phyloP scores from a whole-genome alignment of 768 basidiomycete species.

The Royoungia palumana region DNA sequence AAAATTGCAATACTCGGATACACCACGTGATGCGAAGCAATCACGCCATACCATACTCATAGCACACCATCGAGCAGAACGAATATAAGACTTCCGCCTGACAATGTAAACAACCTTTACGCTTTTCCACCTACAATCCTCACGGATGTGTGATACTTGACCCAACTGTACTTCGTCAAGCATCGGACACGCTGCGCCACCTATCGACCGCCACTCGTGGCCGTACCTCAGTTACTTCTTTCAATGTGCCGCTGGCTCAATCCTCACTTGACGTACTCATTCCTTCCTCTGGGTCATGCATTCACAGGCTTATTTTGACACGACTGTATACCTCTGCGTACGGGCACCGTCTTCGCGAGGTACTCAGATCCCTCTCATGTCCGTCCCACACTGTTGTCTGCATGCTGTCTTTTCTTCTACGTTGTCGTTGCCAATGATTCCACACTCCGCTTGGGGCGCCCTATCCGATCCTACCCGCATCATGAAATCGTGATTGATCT shows the following conservation, averaged over 20 bases:
- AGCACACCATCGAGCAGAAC: constrained; percentile 11
- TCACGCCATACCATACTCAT: constrained; percentile 27
- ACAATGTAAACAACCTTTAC: background rate
- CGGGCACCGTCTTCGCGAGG: too few species aligned
- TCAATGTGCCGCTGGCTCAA: too few species aligned
- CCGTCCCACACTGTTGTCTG: too few species aligned
- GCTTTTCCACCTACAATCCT: background rate
- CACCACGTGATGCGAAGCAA: constrained; percentile 31
- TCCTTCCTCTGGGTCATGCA: background rate
- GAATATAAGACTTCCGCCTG: constrained; percentile 18
- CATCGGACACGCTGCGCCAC: too few species aligned
- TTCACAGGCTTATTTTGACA: background rate
- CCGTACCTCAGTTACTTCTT: too few species aligned
- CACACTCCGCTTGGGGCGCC: constrained; percentile 11
- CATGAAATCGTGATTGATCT: background rate
- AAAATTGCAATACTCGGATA: too few species aligned
- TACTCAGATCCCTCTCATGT: too few species aligned
- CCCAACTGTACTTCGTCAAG: too few species aligned
- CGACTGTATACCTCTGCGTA: too few species aligned
- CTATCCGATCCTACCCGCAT: constrained; percentile 4
- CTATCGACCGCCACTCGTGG: too few species aligned
- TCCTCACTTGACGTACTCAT: too few species aligned
- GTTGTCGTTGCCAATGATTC: background rate
- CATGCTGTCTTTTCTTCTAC: background rate
- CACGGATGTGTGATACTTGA: too few species aligned